Evolutionary conservation across 306 rosid species (phyloP).

Genomic region (Phaseolus lunatus): DNA sequence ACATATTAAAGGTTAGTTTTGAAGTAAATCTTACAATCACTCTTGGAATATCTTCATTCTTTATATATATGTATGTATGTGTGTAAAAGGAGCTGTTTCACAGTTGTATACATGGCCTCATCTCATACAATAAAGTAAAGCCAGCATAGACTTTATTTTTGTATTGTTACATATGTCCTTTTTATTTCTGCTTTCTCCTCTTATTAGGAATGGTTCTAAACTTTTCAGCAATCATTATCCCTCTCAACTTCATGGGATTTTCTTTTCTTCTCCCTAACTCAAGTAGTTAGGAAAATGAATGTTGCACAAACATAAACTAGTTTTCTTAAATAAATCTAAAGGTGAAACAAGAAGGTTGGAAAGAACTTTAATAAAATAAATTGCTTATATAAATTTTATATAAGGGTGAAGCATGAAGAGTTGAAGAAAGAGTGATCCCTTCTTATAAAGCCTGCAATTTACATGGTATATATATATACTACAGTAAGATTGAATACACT

Average conservation of each 20-base stretch:
- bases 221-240: neutral
- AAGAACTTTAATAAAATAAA: slow-evolving; percentile 26
- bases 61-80: too few relatives aligned
- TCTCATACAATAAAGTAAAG: too few relatives aligned
- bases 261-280: too few relatives aligned
- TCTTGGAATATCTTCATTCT: too few relatives aligned
- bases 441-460: slow-evolving; percentile 46
- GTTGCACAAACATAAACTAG: slow-evolving; percentile 14
- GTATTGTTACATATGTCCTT: neutral
- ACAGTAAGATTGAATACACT: slow-evolving; percentile 48
- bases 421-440: slow-evolving; percentile 31
- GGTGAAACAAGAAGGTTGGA: neutral
- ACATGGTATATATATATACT: slow-evolving; percentile 34
- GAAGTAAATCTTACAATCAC: too few relatives aligned
- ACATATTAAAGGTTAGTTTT: too few relatives aligned
- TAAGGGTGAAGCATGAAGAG: slow-evolving; percentile 31
- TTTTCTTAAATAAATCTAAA: neutral
- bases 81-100: too few relatives aligned
- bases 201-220: neutral
- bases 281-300: neutral
- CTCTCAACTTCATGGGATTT: neutral
- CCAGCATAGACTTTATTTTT: too few relatives aligned
- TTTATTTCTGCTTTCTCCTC: neutral
- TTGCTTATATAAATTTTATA: slow-evolving; percentile 22
- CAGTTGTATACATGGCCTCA: too few relatives aligned